These are phyloP conservation scores for Ceratocystis huliohia DNA, from an alignment of 2,329 filamentous ascomycete species.

Conservation along the genomic window DNA sequence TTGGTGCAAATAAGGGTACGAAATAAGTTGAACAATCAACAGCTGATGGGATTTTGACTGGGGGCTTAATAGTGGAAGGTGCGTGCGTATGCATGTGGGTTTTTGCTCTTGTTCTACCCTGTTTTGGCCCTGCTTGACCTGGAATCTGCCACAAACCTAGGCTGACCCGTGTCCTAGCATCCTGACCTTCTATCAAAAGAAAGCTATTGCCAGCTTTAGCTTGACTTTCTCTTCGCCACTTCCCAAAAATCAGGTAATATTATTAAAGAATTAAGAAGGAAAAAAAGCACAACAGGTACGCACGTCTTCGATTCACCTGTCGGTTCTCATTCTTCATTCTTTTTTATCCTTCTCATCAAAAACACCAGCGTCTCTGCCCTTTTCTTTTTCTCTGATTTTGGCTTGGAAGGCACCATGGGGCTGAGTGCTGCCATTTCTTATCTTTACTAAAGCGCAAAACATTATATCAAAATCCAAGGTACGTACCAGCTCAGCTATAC, in stretches of 20 bases:
- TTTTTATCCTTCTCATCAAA: not conserved
- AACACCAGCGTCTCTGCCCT: not conserved
- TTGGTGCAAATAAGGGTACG: not conserved
- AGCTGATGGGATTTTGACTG: not conserved
- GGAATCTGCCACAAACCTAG: not conserved
- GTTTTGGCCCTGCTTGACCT: not conserved
- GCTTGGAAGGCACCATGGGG: conserved; percentile 17
- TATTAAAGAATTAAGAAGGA: not conserved
- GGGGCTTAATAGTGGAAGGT: conserved; percentile 9
- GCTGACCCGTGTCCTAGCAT: no score
- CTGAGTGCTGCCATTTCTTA: conserved; percentile 15
- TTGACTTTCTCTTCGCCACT: conserved; percentile 1
- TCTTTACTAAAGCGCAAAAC: conserved; percentile 16
- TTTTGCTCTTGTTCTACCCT: not conserved
- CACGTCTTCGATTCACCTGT: not conserved
- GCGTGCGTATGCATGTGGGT: not conserved
- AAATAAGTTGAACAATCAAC: not conserved
- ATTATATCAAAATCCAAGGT: not conserved
- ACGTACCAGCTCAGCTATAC: not conserved
- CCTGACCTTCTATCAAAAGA: not conserved
- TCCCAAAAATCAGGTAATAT: not conserved
- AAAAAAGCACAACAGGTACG: not conserved
- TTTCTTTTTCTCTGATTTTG: not conserved
- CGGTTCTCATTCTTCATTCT: not conserved
- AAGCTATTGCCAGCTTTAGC: conserved; percentile 9